Evolutionary conservation across 805 yeast genomes (phyloP).

Genomic region (Starmera pachycereana): DNA sequence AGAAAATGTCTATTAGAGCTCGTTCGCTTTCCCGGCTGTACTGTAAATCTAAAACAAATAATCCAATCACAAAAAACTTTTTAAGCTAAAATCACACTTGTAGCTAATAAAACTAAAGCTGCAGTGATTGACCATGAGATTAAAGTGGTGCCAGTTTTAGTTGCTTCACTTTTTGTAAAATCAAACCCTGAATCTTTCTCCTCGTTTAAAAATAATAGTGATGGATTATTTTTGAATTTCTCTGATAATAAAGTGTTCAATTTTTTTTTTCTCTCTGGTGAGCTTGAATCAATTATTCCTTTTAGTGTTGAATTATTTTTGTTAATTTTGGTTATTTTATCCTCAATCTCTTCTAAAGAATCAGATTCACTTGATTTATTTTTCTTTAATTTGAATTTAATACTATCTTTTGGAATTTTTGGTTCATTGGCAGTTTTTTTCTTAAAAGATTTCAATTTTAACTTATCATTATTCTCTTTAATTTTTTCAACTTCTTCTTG

Average conservation of each 20-base stretch:
- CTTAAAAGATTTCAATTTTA: too few relatives aligned
- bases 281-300: background rate
- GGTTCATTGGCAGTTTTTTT: too few relatives aligned
- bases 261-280: background rate
- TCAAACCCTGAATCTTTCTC: background rate
- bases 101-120: conserved; percentile 1
- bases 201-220: background rate
- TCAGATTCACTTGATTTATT: background rate
- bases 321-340: background rate
- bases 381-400: background rate
- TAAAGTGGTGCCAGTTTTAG: background rate
- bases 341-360: background rate
- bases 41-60: too few relatives aligned
- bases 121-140: conserved; percentile 1
- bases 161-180: conserved; percentile 1
- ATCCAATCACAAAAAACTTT: too few relatives aligned
- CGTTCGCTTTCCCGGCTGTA: too few relatives aligned
- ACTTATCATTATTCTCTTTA: too few relatives aligned
- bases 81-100: conserved; percentile 1
- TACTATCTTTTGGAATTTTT: background rate
- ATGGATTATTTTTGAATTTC: background rate
- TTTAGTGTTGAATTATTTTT: background rate
- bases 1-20: too few relatives aligned
- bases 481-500: background rate
- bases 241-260: background rate